Percentiles rank a stretch among this genome's conserved stretches.
Evolutionary conservation across 2,329 filamentous ascomycete species (phyloP).

Genomic region (Colletotrichum euphorbiae): DNA sequence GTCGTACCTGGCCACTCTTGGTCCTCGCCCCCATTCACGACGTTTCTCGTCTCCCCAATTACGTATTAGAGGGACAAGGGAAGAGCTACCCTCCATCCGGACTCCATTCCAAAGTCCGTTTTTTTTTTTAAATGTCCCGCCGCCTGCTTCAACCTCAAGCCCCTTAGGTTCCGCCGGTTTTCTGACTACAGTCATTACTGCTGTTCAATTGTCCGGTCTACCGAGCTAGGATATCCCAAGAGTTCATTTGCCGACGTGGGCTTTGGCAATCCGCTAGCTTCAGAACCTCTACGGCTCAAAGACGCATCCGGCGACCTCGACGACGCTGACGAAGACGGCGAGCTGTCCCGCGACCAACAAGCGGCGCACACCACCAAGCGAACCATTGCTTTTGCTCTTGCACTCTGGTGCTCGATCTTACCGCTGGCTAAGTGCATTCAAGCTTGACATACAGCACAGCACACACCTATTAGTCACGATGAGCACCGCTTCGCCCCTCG

Average conservation of each 20-base stretch:
- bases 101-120: conserved; percentile 8
- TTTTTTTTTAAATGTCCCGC: conserved; percentile 23
- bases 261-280: conserved; percentile 9
- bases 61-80: conserved; percentile 29
- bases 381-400: too few species aligned
- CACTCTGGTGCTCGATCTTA: background rate
- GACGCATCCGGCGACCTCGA: conserved; percentile 19
- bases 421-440: background rate
- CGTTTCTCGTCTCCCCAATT: conserved; percentile 19
- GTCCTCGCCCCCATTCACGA: conserved; percentile 16
- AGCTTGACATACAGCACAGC: background rate
- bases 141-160: background rate
- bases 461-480: conserved; percentile 1
- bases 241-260: conserved; percentile 14
- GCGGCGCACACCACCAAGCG: background rate
- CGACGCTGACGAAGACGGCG: background rate
- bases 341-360: conserved; percentile 1
- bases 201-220: background rate
- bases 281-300: background rate
- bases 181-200: background rate
- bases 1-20: background rate
- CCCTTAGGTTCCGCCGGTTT: background rate
- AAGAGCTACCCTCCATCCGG: background rate
- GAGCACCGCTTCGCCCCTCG: conserved; percentile 47
- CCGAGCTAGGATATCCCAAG: background rate